phyloP scores from a whole-genome alignment of 2,329 filamentous ascomycete genomes.

The Apiospora pterosperma region DNA sequence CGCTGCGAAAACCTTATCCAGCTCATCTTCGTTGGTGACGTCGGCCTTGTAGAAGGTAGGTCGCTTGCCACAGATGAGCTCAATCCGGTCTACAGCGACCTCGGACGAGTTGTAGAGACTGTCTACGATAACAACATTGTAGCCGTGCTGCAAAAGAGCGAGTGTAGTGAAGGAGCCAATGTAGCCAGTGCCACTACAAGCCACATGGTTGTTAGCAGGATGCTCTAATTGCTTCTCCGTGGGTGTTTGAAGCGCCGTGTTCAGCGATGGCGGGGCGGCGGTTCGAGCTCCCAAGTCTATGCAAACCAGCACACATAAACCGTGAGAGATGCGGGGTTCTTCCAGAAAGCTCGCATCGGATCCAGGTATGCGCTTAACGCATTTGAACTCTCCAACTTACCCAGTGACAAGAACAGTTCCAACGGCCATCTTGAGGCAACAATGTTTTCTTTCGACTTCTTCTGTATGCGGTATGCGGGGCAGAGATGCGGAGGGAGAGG shows the following conservation, averaged over 20 bases:
- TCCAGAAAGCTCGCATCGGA: not conserved
- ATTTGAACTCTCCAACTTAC: slow-evolving; percentile 54
- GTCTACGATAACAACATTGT: slow-evolving; percentile 95
- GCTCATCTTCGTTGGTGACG: slow-evolving; percentile 77
- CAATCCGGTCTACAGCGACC: slow-evolving; percentile 90
- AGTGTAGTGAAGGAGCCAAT: slow-evolving; percentile 97
- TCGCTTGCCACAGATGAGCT: slow-evolving; percentile 85
- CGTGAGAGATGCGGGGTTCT: not conserved
- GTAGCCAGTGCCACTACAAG: slow-evolving; percentile 87
- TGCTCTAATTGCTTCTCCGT: not conserved
- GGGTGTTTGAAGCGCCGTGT: not conserved
- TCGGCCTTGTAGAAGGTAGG: slow-evolving; percentile 83
- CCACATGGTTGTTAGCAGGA: slow-evolving; percentile 12
- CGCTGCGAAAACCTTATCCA: slow-evolving; percentile 84
- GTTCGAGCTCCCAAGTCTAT: not conserved
- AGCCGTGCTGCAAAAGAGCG: slow-evolving; percentile 86
- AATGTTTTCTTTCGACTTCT: not conserved
- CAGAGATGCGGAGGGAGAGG: not conserved
- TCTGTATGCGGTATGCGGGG: slow-evolving; percentile 4
- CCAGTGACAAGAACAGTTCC: slow-evolving; percentile 90
- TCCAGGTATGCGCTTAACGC: not conserved
- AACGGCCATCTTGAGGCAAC: slow-evolving; percentile 59
- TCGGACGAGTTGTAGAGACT: slow-evolving; percentile 95
- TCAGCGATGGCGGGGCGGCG: not conserved
- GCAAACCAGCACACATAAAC: not conserved